These are phyloP conservation scores for Trametes hirsuta DNA, from an alignment of 1,284 basidiomycete genomes.

Conservation along the genomic window DNA sequence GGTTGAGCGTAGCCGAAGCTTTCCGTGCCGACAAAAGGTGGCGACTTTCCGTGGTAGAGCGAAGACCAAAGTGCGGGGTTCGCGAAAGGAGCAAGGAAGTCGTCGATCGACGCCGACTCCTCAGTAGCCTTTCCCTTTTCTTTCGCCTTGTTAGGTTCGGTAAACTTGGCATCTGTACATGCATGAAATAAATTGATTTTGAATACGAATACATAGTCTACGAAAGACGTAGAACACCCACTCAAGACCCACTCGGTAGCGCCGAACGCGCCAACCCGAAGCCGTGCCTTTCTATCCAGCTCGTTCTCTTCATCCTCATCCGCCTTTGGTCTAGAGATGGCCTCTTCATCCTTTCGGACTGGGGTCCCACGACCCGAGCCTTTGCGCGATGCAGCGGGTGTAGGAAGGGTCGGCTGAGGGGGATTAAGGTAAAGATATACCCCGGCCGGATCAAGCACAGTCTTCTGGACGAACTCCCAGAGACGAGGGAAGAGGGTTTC, in stretches of 20 bases:
- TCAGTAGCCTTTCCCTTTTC: conserved; percentile 27
- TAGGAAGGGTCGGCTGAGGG: conserved; percentile 43
- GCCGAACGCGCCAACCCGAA: conserved; percentile 75
- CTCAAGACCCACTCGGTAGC: conserved; percentile 69
- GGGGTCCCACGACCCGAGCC: conserved; percentile 38
- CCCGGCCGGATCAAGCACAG: conserved; percentile 67
- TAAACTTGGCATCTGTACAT: conserved; percentile 17
- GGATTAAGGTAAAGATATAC: conserved; percentile 76
- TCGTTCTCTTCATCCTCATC: conserved; percentile 70
- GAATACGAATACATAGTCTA: conserved; percentile 12
- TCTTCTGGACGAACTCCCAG: conserved; percentile 54
- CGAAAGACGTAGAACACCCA: conserved; percentile 38
- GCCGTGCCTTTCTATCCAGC: conserved; percentile 67
- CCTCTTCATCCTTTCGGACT: conserved; percentile 36
- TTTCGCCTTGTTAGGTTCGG: conserved; percentile 11
- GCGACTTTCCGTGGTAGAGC: conserved; percentile 47
- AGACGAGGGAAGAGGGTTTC: conserved; percentile 38
- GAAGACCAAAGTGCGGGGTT: conserved; percentile 64
- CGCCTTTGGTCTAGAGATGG: conserved; percentile 39
- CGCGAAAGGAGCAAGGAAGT: conserved; percentile 45
- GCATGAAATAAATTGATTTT: conserved; percentile 8
- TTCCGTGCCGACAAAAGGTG: conserved; percentile 49
- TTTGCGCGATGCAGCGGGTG: conserved; percentile 31
- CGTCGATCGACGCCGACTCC: conserved; percentile 24
- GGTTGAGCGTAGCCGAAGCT: conserved; percentile 67